Conservation (phyloP, 73 alveolate species). For the Tetrahymena thermophila region DNA sequence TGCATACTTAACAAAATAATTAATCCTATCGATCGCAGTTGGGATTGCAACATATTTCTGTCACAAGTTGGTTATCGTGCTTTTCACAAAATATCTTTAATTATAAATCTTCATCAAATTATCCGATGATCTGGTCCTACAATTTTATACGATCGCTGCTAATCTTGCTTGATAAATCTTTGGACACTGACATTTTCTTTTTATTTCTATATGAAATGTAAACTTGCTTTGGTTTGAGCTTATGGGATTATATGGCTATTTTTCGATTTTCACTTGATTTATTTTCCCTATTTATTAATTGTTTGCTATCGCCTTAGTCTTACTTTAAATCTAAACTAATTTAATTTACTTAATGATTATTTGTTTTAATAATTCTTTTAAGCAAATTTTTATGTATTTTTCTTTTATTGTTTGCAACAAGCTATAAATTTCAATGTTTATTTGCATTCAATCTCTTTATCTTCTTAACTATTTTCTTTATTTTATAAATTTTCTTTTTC, state of each 20-base stretch:
- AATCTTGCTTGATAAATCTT: background rate
- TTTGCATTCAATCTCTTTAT: background rate
- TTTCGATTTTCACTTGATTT: background rate
- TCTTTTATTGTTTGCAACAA: background rate
- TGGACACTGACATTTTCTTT: background rate
- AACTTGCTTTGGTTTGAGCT: conserved; percentile 1
- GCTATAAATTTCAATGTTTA: background rate
- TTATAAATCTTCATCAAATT: background rate
- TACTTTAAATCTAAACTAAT: background rate
- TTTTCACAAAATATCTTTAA: background rate
- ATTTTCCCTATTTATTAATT: background rate
- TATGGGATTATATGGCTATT: background rate
- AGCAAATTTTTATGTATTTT: background rate
- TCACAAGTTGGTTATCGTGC: background rate
- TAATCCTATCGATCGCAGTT: background rate
- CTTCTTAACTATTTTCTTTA: background rate
- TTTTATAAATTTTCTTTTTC: background rate
- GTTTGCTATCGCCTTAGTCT: background rate
- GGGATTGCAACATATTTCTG: background rate
- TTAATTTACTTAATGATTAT: background rate
- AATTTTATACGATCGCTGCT: background rate
- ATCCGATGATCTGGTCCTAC: background rate
- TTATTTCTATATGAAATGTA: background rate
- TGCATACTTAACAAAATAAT: background rate
- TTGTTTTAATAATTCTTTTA: background rate